Evolutionary conservation across 176 grass and related monocot genomes (phyloP).

Genomic region (Alloteropsis semialata): DNA sequence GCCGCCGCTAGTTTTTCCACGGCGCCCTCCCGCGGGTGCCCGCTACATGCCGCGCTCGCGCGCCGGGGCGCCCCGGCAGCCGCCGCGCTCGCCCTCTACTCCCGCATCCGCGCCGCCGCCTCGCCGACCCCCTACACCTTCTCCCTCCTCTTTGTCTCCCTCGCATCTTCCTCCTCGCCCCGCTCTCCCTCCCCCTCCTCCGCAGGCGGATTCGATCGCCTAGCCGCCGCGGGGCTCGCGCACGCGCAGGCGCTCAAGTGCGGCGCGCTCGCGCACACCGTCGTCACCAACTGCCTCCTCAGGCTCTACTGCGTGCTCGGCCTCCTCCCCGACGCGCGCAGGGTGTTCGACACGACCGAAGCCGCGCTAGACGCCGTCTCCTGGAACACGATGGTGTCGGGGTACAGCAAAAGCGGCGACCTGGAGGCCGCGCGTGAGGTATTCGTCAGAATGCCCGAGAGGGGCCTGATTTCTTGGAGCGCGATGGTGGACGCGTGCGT

Average conservation of each 20-base stretch:
- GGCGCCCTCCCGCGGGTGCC: background rate
- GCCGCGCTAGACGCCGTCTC: conserved; percentile 39
- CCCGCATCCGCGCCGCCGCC: conserved; percentile 38
- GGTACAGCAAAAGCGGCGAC: conserved; percentile 43
- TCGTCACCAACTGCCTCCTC: conserved; percentile 65
- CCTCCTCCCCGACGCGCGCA: conserved; percentile 32
- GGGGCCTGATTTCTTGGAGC: conserved; percentile 56
- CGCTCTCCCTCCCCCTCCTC: background rate
- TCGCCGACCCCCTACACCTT: conserved; percentile 46
- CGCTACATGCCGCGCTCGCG: conserved; percentile 41
- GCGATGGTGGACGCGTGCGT: conserved; percentile 52
- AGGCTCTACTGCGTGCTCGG: conserved; percentile 55
- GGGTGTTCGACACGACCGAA: conserved; percentile 40
- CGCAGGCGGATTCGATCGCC: background rate
- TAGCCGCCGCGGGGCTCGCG: conserved; percentile 24
- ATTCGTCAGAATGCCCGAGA: conserved; percentile 56
- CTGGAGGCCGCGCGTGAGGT: conserved; percentile 26
- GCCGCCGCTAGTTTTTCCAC: conserved; percentile 13
- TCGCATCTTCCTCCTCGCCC: background rate
- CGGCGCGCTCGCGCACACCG: conserved; percentile 43
- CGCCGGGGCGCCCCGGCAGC: conserved; percentile 25
- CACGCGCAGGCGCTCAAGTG: conserved; percentile 54
- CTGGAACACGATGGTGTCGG: conserved; percentile 62
- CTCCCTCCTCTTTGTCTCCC: conserved; percentile 48
- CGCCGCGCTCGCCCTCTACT: conserved; percentile 45